Base-by-base conservation (phyloP, 2,329 filamentous ascomycete genomes). In the Pestalotiopsis sp. region DNA sequence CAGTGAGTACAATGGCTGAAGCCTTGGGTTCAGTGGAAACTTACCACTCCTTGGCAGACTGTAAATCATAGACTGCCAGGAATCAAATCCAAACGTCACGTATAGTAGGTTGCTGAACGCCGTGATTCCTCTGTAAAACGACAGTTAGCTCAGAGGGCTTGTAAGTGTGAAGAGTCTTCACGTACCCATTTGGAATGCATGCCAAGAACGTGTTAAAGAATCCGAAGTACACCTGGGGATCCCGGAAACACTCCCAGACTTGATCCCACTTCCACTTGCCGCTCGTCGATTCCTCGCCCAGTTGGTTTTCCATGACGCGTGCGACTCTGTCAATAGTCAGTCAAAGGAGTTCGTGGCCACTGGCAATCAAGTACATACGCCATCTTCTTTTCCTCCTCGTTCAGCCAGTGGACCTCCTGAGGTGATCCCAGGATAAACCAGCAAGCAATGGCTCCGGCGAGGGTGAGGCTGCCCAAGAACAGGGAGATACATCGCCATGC, bases 161-260 rank as follows among this genome's bases (percentile, higher is more conserved):
- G 17, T 3, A 52, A 5, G 23, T 52, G 45, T 23, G 3, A 3
- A 11, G n/a, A 23, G 7, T 77, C 45, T 72, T 77, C 36, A 74
- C 78, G 0, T 52, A 52, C 14, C 78, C 76, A 52, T 79, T 78
- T 2, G 78, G 78, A 4, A 79, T 66, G 0, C 75, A 72, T 63
- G 77, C 78, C 31, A 79, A 69, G 60, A 79, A 77, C 5, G 76
- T 77, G 9, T 76, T 72, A 68, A 79, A 76, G 70, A 80, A 79
- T 68, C 78, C 77, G 69, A 79, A 79, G 60, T 79, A 78, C 0
- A 74, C 78, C 64, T 78, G 77, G 3, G 76, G 76, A 36, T 79
- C 75, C 60, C 72, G 75, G 70, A 78, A 77, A 2, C 75, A 73
- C 31, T 66, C 65, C 69, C 69, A 72, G 25, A 76, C 74, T 64